phyloP scores from a whole-genome alignment of 2,329 filamentous ascomycete genomes.

The Reticulascus tulasneorum region DNA sequence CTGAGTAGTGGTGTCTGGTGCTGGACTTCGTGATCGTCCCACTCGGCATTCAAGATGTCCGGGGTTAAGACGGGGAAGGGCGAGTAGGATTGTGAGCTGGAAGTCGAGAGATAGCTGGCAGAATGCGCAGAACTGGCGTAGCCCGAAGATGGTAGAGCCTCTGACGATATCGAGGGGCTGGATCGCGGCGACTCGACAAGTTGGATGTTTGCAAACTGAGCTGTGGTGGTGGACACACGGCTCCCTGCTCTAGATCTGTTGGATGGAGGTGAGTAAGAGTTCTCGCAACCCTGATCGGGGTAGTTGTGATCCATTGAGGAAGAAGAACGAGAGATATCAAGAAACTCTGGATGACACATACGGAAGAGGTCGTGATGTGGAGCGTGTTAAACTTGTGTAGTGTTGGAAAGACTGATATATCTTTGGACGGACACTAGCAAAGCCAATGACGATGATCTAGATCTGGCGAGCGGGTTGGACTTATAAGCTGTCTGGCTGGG shows the following conservation, averaged over 20 bases:
- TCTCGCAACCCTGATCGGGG: conserved; percentile 21
- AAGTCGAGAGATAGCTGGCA: conserved; percentile 18
- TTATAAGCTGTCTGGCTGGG: conserved; percentile 11
- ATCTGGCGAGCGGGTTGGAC: conserved; percentile 4
- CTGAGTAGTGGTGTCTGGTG: conserved; percentile 23
- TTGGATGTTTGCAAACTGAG: conserved; percentile 20
- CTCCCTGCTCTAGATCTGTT: conserved; percentile 27
- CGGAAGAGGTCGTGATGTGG: conserved; percentile 11
- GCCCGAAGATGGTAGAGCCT: conserved; percentile 18
- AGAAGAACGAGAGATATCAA: conserved; percentile 17
- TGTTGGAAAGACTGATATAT: conserved; percentile 3
- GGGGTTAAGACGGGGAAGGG: conserved; percentile 24
- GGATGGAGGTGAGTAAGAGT: conserved; percentile 30
- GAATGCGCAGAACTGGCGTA: conserved; percentile 24
- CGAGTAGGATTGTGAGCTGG: conserved; percentile 19
- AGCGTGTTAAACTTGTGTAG: conserved; percentile 2
- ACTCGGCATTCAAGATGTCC: conserved; percentile 24
- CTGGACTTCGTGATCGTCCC: conserved; percentile 20
- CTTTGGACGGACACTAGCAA: no score
- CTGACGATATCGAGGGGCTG: conserved; percentile 19
- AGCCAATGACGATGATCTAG: conserved; percentile 9
- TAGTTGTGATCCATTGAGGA: conserved; percentile 23
- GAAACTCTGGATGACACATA: conserved; percentile 23
- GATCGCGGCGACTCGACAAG: conserved; percentile 20
- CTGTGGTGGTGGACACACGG: conserved; percentile 24